phyloP scores from a whole-genome alignment of 2,329 filamentous ascomycete genomes.

The Trichoderma sp. region DNA sequence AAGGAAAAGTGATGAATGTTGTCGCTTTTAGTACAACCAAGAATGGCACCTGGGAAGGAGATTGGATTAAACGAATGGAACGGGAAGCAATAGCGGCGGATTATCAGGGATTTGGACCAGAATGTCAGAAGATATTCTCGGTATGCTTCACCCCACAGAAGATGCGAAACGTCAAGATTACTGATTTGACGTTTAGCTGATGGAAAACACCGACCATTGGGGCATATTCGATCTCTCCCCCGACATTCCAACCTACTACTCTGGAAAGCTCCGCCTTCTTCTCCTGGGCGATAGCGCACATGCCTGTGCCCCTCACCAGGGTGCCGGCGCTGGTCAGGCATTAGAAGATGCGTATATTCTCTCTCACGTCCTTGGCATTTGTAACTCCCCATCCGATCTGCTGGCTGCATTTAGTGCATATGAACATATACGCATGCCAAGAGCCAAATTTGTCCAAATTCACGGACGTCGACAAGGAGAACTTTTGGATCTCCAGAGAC shows the following conservation, averaged over 20 bases:
- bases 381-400: constrained; percentile 1
- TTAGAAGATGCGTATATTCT: constrained; percentile 40
- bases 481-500: constrained; percentile 22
- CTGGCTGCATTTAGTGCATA: constrained; percentile 26
- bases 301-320: constrained; percentile 49
- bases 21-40: constrained; percentile 19
- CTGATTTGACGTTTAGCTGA: constrained; percentile 10
- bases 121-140: constrained; percentile 20
- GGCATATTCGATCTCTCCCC: constrained; percentile 26
- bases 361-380: constrained; percentile 25
- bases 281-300: constrained; percentile 52
- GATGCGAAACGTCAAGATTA: not conserved
- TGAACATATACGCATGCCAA: constrained; percentile 25
- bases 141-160: not conserved
- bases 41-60: not conserved
- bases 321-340: constrained; percentile 46
- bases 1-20: constrained; percentile 5
- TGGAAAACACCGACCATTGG: constrained; percentile 26
- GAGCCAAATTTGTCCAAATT: constrained; percentile 25
- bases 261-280: constrained; percentile 38
- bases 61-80: constrained; percentile 18
- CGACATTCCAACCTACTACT: constrained; percentile 21
- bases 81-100: not conserved
- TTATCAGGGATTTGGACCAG: constrained; percentile 4
- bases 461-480: constrained; percentile 26